Conservation (phyloP, 352 stramenopile genomes). For the Pythium pyrilobum region DNA sequence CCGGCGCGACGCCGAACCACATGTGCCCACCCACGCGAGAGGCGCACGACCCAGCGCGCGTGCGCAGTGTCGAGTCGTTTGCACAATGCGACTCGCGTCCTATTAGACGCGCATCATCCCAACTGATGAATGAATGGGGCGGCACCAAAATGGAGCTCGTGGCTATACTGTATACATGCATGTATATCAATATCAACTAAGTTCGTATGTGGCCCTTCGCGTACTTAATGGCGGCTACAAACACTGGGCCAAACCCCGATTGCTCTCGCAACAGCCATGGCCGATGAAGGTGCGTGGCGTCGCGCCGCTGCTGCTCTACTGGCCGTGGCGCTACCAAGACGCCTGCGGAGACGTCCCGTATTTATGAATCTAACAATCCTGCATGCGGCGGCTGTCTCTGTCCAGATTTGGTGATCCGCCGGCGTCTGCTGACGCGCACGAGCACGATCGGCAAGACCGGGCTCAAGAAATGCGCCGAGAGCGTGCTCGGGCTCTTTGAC, state of each 20-base stretch:
- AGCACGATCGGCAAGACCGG: slow-evolving; percentile 75
- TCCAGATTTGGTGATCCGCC: slow-evolving; percentile 60
- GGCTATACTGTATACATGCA: too few species aligned
- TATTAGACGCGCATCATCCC: too few species aligned
- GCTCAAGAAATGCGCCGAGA: slow-evolving; percentile 77
- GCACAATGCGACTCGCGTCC: too few species aligned
- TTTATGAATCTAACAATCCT: not conserved
- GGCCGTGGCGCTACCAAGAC: too few species aligned
- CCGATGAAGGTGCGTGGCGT: slow-evolving; percentile 45
- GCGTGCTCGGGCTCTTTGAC: slow-evolving; percentile 60
- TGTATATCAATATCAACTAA: too few species aligned
- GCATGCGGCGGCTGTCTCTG: not conserved
- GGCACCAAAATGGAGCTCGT: too few species aligned
- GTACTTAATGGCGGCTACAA: not conserved
- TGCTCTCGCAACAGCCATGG: slow-evolving; percentile 21
- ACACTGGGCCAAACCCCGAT: too few species aligned
- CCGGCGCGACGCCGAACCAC: slow-evolving; percentile 69
- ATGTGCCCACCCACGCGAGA: slow-evolving; percentile 13
- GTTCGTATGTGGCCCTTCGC: not conserved
- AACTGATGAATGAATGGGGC: too few species aligned
- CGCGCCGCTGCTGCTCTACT: not conserved
- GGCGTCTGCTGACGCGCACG: slow-evolving; percentile 71
- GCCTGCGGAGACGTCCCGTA: not conserved
- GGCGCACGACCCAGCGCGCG: not conserved
- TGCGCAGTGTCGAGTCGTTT: not conserved